Evolutionary conservation across 345 rosid species (phyloP).

Genomic region (Lepidium didymum): DNA sequence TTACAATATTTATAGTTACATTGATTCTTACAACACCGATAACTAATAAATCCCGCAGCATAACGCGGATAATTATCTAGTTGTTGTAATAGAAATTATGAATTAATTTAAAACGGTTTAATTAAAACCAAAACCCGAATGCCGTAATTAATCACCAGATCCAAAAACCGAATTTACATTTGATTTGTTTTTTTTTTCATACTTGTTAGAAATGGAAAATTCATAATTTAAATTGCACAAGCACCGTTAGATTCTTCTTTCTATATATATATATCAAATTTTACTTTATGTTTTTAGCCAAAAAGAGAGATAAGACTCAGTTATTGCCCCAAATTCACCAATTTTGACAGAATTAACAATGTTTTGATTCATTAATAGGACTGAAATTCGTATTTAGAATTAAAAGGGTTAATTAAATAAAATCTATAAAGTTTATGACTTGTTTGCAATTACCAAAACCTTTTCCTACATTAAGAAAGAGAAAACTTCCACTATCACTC

Average conservation of each 20-base stretch:
- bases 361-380: background rate
- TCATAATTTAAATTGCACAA: background rate
- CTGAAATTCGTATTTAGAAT: fast-evolving
- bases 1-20: too few relatives aligned
- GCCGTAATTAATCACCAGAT: too few relatives aligned
- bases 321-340: background rate
- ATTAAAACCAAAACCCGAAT: too few relatives aligned
- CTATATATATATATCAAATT: background rate
- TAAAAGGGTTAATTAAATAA: background rate
- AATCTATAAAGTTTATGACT: background rate
- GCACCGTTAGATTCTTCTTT: constrained; percentile 9
- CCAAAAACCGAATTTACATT: too few relatives aligned
- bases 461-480: background rate
- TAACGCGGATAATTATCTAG: too few relatives aligned
- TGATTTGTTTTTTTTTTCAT: too few relatives aligned
- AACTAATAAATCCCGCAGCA: too few relatives aligned
- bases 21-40: too few relatives aligned
- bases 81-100: too few relatives aligned
- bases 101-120: too few relatives aligned
- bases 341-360: background rate
- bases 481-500: constrained; percentile 9
- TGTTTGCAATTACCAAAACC: background rate
- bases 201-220: too few relatives aligned
- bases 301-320: background rate
- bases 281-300: background rate